Evolutionary conservation across 495 filamentous ascomycete genomes (phyloP).

Genomic region (Lasiosphaeriaceae sp.): DNA sequence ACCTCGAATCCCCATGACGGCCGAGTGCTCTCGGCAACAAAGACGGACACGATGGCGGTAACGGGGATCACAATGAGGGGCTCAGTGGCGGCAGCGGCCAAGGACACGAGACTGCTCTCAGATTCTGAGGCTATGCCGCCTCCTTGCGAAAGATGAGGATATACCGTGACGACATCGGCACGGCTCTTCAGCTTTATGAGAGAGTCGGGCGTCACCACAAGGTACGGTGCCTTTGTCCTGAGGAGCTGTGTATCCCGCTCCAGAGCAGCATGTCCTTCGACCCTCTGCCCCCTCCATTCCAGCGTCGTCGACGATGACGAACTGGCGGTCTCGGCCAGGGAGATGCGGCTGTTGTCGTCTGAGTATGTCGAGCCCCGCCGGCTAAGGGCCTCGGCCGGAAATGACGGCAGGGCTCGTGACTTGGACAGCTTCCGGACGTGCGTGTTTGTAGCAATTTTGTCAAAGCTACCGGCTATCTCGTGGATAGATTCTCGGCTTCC

Average conservation of each 20-base stretch:
- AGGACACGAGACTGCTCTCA: neutral
- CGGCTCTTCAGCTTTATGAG: constrained; percentile 76
- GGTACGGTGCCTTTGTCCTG: constrained; percentile 79
- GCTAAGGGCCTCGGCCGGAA: constrained; percentile 11
- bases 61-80: constrained; percentile 52
- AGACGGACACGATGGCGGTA: constrained; percentile 70
- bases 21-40: constrained; percentile 72
- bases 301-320: constrained; percentile 10
- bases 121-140: neutral
- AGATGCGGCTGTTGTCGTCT: constrained; percentile 23
- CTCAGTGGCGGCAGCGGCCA: constrained; percentile 10
- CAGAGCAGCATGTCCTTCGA: constrained; percentile 61
- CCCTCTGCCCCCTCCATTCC: constrained; percentile 37
- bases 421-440: constrained; percentile 25
- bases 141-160: constrained; percentile 29
- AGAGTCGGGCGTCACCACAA: constrained; percentile 86
- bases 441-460: neutral
- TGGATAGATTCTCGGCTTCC: constrained; percentile 13
- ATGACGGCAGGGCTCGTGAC: constrained; percentile 19
- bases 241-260: constrained; percentile 78
- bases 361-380: constrained; percentile 25
- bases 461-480: neutral
- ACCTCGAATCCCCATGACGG: constrained; percentile 80
- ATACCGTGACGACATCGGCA: constrained; percentile 51
- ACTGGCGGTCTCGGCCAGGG: constrained; percentile 21